phyloP scores from a whole-genome alignment of 2,329 filamentous ascomycete genomes.

The Hymenoscyphus salicellus region DNA sequence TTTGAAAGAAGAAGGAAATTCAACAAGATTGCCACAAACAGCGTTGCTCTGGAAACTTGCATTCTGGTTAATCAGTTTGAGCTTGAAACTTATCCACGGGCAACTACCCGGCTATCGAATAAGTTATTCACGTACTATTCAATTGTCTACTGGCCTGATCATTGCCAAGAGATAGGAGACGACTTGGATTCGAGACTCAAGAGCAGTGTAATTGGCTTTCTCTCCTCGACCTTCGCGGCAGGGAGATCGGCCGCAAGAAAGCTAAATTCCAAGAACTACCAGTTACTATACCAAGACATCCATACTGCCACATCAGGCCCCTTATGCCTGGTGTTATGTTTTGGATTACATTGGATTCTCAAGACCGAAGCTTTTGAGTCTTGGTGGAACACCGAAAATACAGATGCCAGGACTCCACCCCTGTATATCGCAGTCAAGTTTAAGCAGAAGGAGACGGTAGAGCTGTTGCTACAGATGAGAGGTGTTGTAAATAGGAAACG shows the following conservation, averaged over 20 bases:
- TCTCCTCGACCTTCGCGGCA: not conserved
- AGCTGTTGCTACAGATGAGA: not conserved
- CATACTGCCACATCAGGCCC: not conserved
- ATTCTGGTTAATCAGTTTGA: not conserved
- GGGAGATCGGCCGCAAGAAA: not conserved
- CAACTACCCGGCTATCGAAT: not conserved
- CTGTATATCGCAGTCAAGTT: not conserved
- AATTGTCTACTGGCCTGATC: not conserved
- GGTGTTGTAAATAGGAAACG: not conserved
- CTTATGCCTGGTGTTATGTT: not conserved
- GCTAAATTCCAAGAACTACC: too few relatives aligned
- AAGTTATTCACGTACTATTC: not conserved
- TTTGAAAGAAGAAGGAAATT: not conserved
- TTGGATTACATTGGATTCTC: not conserved
- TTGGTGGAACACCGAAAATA: not conserved
- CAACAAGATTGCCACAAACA: not conserved
- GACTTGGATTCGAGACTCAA: not conserved
- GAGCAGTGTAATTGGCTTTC: not conserved
- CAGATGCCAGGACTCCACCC: not conserved
- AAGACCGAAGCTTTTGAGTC: not conserved
- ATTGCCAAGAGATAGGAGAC: not conserved
- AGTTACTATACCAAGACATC: not conserved
- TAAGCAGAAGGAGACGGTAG: not conserved
- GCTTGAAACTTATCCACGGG: not conserved
- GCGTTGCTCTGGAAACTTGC: not conserved